A percentile compares a stretch with the other conserved stretches of the same genome.
Evolutionary conservation across 2,329 filamentous ascomycete genomes (phyloP).

Genomic region (Hypoxylon sp.): DNA sequence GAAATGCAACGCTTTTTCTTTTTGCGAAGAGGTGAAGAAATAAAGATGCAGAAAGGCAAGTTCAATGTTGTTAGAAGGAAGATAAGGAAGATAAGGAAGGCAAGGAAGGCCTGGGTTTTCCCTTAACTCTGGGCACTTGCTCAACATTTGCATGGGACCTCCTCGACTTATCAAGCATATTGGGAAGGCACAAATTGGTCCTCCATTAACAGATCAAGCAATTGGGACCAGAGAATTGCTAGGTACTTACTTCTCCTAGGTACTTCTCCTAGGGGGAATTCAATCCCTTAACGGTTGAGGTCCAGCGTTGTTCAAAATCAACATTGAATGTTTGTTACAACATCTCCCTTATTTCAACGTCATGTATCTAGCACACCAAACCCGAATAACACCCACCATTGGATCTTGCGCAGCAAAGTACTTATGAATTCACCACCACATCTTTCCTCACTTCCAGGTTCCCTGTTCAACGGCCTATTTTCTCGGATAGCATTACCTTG

Average conservation of each 20-base stretch:
- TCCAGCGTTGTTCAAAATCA: background rate
- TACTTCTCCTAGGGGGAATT: conserved; percentile 17
- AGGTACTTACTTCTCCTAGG: conserved; percentile 14
- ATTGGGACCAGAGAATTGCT: background rate
- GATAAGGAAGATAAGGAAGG: background rate
- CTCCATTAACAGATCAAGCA: conserved; percentile 2
- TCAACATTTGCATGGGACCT: conserved; percentile 15
- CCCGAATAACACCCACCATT: background rate
- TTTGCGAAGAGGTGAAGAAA: background rate
- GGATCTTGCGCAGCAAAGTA: background rate
- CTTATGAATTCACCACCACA: background rate
- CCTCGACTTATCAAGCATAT: conserved; percentile 8
- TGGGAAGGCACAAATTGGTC: conserved; percentile 12
- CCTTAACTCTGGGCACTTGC: background rate
- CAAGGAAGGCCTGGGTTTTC: background rate
- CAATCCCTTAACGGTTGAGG: conserved; percentile 8
- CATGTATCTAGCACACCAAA: background rate
- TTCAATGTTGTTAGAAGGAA: background rate
- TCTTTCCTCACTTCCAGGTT: conserved; percentile 8
- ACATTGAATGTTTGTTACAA: background rate
- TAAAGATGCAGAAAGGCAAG: background rate
- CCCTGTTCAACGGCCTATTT: conserved; percentile 3
- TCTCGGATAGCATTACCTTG: conserved; percentile 22
- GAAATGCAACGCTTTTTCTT: background rate
- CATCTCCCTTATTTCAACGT: background rate